Conservation (phyloP, 345 rosid genomes). For the Toxicodendron radicans region DNA sequence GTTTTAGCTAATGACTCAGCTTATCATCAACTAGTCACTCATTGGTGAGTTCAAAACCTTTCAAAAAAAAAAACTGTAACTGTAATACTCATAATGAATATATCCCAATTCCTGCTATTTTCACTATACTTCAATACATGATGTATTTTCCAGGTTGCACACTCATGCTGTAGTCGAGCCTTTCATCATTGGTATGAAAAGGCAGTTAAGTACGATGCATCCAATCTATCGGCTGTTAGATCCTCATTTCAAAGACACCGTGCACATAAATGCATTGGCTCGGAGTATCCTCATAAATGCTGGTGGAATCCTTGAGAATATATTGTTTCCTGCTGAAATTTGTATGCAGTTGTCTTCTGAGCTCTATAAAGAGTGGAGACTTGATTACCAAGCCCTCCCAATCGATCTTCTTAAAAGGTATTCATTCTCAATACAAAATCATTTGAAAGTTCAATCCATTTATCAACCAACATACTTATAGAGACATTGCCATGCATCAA, state of each 20-base stretch:
- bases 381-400: constrained; percentile 65
- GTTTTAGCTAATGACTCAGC: constrained; percentile 63
- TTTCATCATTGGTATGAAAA: constrained; percentile 65
- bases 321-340: constrained; percentile 41
- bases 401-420: constrained; percentile 58
- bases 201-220: constrained; percentile 66
- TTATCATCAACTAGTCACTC: constrained; percentile 60
- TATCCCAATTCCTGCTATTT: too few species aligned
- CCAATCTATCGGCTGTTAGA: constrained; percentile 58
- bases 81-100: neutral
- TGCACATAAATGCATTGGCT: constrained; percentile 63
- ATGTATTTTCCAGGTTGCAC: constrained; percentile 51
- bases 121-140: neutral
- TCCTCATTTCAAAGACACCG: constrained; percentile 74
- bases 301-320: constrained; percentile 60
- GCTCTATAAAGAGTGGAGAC: constrained; percentile 64
- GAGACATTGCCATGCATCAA: too few species aligned
- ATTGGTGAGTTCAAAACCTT: constrained; percentile 46
- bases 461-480: too few species aligned
- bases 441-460: neutral
- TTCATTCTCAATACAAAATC: neutral
- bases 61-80: neutral
- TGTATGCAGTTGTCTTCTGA: constrained; percentile 60
- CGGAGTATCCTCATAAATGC: constrained; percentile 46
- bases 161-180: constrained; percentile 74